Evolutionary conservation across 2,329 filamentous ascomycete species (phyloP).

Genomic region (Penicillium sp.): DNA sequence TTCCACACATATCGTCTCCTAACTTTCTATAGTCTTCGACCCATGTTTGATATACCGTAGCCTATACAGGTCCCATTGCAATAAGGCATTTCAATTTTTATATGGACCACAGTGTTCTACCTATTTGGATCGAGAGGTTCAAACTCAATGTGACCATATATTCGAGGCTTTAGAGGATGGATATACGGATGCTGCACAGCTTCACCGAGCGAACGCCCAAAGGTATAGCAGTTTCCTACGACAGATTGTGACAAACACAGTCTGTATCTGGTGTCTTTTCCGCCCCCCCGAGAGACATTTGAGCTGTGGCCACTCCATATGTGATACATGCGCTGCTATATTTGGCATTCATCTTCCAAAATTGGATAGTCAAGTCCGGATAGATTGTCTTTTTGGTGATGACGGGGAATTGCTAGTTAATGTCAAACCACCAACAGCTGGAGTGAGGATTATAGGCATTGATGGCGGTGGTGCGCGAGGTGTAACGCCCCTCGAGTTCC

Average conservation of each 20-base stretch:
- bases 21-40: slow-evolving; percentile 5
- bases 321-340: neutral
- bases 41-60: neutral
- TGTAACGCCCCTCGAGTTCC: slow-evolving; percentile 9
- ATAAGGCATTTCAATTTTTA: slow-evolving; percentile 4
- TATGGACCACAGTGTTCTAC: slow-evolving; percentile 1
- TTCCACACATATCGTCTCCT: neutral
- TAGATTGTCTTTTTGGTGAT: neutral
- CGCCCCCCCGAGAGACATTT: slow-evolving; percentile 9
- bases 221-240: slow-evolving; percentile 2
- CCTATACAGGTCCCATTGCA: slow-evolving; percentile 5
- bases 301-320: slow-evolving; percentile 11
- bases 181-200: neutral
- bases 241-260: slow-evolving; percentile 1
- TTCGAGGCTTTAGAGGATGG: slow-evolving; percentile 7
- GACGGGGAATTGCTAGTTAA: slow-evolving; percentile 4
- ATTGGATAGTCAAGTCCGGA: neutral
- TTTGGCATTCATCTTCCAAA: neutral
- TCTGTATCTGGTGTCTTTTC: slow-evolving; percentile 10
- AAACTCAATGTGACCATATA: slow-evolving; percentile 2
- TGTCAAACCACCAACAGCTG: slow-evolving; percentile 10
- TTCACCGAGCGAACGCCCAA: neutral
- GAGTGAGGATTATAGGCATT: slow-evolving; percentile 10
- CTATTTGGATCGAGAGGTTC: slow-evolving; percentile 9
- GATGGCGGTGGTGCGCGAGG: slow-evolving; percentile 9